Percentiles rank a stretch among this genome's conserved stretches.
These are phyloP conservation scores for Curvularia verruculosa DNA, from an alignment of 2,329 filamentous ascomycete species.

Conservation along the genomic window DNA sequence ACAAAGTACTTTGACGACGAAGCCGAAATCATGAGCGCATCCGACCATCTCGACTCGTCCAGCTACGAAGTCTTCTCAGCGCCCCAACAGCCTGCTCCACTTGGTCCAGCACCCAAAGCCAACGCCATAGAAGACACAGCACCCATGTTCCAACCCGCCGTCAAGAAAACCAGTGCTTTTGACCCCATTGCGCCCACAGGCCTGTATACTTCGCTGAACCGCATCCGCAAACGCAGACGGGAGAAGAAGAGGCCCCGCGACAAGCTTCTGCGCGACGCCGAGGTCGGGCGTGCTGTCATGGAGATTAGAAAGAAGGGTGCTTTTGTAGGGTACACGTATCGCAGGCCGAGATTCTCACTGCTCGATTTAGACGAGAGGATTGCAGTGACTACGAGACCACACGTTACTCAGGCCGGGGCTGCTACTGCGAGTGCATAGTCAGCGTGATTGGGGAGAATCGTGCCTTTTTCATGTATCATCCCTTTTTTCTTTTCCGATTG, in stretches of 20 bases:
- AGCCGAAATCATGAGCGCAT: slow-evolving; percentile 63
- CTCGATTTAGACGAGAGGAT: slow-evolving; percentile 36
- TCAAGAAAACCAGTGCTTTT: background rate
- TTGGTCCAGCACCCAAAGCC: background rate
- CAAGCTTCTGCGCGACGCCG: slow-evolving; percentile 76
- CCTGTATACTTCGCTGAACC: slow-evolving; percentile 13
- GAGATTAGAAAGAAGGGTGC: slow-evolving; percentile 80
- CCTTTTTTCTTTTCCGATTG: background rate
- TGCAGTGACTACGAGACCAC: slow-evolving; percentile 1
- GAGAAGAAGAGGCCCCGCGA: slow-evolving; percentile 85
- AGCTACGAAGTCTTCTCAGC: slow-evolving; percentile 30
- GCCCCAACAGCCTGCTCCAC: background rate
- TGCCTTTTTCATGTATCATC: no score
- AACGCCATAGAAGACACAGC: background rate
- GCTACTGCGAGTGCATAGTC: slow-evolving; percentile 21
- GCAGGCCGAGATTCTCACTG: slow-evolving; percentile 54
- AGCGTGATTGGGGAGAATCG: no score
- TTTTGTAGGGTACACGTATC: slow-evolving; percentile 90
- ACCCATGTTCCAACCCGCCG: background rate
- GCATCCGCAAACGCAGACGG: slow-evolving; percentile 59
- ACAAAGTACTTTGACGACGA: slow-evolving; percentile 92
- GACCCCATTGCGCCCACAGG: background rate
- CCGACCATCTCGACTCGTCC: slow-evolving; percentile 45
- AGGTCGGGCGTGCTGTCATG: slow-evolving; percentile 70
- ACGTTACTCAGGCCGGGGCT: slow-evolving; percentile 7